Conservation (phyloP, 2,329 filamentous ascomycete genomes). For the Aspergillus tamarii region DNA sequence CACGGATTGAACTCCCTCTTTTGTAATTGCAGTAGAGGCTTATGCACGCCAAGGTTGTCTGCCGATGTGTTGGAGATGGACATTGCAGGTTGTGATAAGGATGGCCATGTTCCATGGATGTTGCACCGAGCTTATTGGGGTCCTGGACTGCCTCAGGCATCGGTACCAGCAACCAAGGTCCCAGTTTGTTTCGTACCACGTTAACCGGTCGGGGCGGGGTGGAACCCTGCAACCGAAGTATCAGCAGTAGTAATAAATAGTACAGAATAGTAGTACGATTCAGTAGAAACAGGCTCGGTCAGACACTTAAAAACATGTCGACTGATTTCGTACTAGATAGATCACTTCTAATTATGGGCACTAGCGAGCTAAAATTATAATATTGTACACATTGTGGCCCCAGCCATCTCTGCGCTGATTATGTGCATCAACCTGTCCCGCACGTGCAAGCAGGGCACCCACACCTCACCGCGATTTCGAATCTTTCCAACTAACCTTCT, state of each 20-base stretch:
- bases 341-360: not conserved
- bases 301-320: not conserved
- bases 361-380: not conserved
- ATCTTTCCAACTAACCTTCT: conserved; percentile 4
- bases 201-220: not conserved
- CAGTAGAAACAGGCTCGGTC: not conserved
- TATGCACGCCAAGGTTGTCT: no score
- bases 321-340: not conserved
- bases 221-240: not conserved
- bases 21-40: no score
- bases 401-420: conserved; percentile 4
- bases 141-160: not conserved
- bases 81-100: not conserved
- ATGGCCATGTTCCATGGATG: not conserved
- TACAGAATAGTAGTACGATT: no score
- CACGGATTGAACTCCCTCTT: no score
- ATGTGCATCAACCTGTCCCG: conserved; percentile 4
- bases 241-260: not conserved
- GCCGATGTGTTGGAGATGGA: not conserved
- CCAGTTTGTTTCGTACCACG: not conserved
- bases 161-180: not conserved
- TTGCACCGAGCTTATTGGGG: not conserved
- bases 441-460: conserved; percentile 17
- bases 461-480: conserved; percentile 5
- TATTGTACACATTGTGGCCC: not conserved